Base-by-base conservation (phyloP, 2,329 filamentous ascomycete species). In the Talaromyces rugulosus region DNA sequence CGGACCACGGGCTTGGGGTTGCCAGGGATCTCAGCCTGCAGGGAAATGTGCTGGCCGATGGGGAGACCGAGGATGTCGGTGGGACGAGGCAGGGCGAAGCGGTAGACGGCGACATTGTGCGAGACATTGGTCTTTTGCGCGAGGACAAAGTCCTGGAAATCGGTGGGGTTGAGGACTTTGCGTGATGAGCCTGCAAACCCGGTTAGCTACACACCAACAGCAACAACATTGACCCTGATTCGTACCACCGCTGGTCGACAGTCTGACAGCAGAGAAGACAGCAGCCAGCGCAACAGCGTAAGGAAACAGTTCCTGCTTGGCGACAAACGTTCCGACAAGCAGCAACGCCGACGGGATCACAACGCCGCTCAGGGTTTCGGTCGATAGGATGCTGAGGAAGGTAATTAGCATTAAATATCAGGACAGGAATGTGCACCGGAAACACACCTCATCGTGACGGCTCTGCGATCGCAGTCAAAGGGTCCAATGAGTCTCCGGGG, bases 51-150 rank as follows among this genome's bases (percentile, higher is more conserved):
- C 82, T 99, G 95, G 74, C 95, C 95, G 81, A 98, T 98, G 68
- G 95, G 94, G 51, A 98, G 90, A 73, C 95, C 95, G 72, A 98
- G 91, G 76, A 97, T 92, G 68, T 90, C 86, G 70, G 82, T 89
- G 47, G 88, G 81, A 58, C 83, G 83, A 62, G 93, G 93, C 47
- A 99, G 90, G 67, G 85, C 84, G 82, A 98, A 97, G 73, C 95
- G 92, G 84, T 98, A 99, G 81, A 99, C 96, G 78, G 94, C 93
- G 64, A 96, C 94, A 83, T 99, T 99, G 86, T 98, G 95, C 34
- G 94, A 96, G 72, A 98, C 89, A 67, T 96, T 85, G 14, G 89
- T 98, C 86, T 97, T 98, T 79, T 98, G 91, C 78, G 90, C 89
- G 70, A 99, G 88, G 75, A 91, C 89, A 74, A 97, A 97, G 62